phyloP scores from a whole-genome alignment of 345 rosid species.

The Tarenaya hassleriana region DNA sequence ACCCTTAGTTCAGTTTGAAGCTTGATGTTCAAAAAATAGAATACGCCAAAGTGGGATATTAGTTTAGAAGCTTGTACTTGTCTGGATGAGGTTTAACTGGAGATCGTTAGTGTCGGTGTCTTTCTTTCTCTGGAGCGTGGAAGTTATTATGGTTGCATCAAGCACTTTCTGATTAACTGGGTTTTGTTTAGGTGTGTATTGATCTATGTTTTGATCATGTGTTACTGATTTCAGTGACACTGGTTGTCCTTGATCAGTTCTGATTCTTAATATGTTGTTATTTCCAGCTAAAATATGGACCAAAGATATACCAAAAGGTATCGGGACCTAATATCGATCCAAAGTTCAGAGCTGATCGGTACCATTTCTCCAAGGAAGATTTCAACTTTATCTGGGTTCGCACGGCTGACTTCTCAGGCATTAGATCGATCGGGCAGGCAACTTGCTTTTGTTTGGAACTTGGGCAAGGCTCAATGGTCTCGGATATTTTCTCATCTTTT shows the following conservation, averaged over 20 bases:
- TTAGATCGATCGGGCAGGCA: slow-evolving; percentile 62
- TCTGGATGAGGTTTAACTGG: too few species aligned
- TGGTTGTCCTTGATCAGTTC: neutral
- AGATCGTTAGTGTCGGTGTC: too few species aligned
- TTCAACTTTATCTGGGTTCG: slow-evolving; percentile 82
- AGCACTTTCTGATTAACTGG: too few species aligned
- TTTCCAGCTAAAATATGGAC: slow-evolving; percentile 63
- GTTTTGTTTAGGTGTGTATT: neutral
- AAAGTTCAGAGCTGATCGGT: slow-evolving; percentile 52
- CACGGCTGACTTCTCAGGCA: slow-evolving; percentile 60
- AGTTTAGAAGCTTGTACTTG: too few species aligned
- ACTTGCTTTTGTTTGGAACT: slow-evolving; percentile 61
- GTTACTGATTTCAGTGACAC: neutral
- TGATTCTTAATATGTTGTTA: slow-evolving; percentile 9
- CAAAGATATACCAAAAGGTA: slow-evolving; percentile 53
- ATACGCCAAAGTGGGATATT: too few species aligned
- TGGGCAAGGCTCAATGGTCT: slow-evolving; percentile 29
- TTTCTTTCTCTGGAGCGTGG: too few species aligned
- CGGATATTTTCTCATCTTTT: slow-evolving; percentile 42
- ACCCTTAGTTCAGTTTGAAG: neutral
- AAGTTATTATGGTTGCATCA: too few species aligned
- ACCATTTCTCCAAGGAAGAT: slow-evolving; percentile 73
- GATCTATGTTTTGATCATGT: too few species aligned
- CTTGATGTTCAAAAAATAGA: too few species aligned
- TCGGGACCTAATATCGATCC: slow-evolving; percentile 54